Base-by-base conservation (phyloP, 495 filamentous ascomycete species). In the Entonaema liquescens region DNA sequence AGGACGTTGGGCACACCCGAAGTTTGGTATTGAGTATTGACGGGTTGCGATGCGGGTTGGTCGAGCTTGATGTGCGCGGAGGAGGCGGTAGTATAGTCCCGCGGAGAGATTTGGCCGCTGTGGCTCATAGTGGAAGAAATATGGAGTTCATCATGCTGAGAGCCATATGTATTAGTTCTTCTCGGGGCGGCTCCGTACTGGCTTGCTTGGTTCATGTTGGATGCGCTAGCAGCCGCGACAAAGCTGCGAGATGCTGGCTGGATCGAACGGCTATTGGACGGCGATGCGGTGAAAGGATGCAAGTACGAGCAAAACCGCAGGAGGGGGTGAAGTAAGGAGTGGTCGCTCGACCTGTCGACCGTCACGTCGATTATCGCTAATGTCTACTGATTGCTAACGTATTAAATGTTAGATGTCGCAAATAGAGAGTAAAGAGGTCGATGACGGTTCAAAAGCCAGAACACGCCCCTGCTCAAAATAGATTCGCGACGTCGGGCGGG, bases 121-220 rank as follows among this genome's bases (percentile, higher is more conserved):
- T 78, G 81, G 80, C 64, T 80, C 72, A 84, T 83, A 44, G 85
- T 83, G 13, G 90, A 82, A 44, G 90, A 87, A 66, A 95, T 90
- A 79, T 95, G 92, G 72, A 94, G 85, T 82, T 96, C 93, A 71
- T 94, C 92, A 67, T 80, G 79, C 68, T 83, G 81, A 19, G 79
- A 76, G 70, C 80, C 76, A 73, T 80, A 83, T 59, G 78, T 79
- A 29, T 78, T 78, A 62, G 78, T 70, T 70, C 81, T 80, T 76
- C 81, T 76, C 50, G 76, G 77, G 71, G 79, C 77, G 70, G 81
- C 72, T 58, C 74, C 81, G 71, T 82, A 81, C 70, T 83, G 79
- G 62, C 76, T 77, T 67, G 69, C 73, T 65, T 79, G 79, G 62
- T 83, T 89, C 84, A 77, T 93, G 82, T 62, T 87, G 83, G 54